Base-by-base conservation (phyloP, 306 rosid species). In the Abrus pulchellus region DNA sequence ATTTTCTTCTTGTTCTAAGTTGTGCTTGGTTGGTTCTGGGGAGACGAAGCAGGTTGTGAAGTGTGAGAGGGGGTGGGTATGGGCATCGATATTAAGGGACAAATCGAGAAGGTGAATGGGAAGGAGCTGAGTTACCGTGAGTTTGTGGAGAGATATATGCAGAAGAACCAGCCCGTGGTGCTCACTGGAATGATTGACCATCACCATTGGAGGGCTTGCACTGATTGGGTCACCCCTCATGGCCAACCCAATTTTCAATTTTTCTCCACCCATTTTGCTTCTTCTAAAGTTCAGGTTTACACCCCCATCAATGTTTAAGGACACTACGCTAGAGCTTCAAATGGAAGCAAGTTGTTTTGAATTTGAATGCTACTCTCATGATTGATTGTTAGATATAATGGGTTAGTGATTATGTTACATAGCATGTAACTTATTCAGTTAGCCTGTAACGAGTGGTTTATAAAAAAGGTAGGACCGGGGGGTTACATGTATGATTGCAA, bases 231-330 rank as follows among this genome's bases (percentile, higher is more conserved):
- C 82, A 59, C 56, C 45, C 82, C 41, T 56, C 38, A 85, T 45
- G 93, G 85, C 11, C 80, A 83, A 52, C 93, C 98, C 40, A 87
- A 91, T 85, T 84, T 90, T 44, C 90, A 89, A 4, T 91, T 87
- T 57, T 92, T 93, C 85, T 84, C 89, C 9, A 63, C 89, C 32
- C 87, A 87, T 80, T 93, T 91, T 52, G 98, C 94, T 3, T 49
- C 81, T 59, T 95, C 98, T 40, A 88, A 74, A 74, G 98, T 95
- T 9, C 98, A 95, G 96, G 99, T 95, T 52, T 67, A 7, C 44
- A 12, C 12, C 20, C 20, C 6, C 9, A 30, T 59, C 9, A 27
- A 55, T 66, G 10, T 74, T 2, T 76, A 61, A 44, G 30, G n/a
- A 20, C 29, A 43, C 50, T 67, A n/a, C 40, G 48, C 38, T 55